phyloP scores from a whole-genome alignment of 2,329 filamentous ascomycete genomes.

The Cladosporium cucumerinum region DNA sequence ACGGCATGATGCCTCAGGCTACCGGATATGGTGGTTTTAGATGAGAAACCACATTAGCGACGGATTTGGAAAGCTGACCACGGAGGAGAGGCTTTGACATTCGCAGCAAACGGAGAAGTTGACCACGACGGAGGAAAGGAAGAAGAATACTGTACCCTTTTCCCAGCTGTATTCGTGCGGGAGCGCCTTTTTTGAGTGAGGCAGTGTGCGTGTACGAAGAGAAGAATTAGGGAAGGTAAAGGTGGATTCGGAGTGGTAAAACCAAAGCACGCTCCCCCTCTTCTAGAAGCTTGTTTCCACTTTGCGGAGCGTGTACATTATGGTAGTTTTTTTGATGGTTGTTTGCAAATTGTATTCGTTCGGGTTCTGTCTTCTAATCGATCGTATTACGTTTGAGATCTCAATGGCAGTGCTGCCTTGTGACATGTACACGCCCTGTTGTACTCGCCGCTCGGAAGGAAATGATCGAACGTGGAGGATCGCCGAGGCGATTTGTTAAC shows the following conservation, averaged over 20 bases:
- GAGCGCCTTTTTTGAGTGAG: not conserved
- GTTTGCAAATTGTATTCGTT: not conserved
- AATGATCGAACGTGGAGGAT: not conserved
- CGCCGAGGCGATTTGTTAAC: not conserved
- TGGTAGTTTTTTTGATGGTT: not conserved
- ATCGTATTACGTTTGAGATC: not conserved
- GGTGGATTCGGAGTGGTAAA: not conserved
- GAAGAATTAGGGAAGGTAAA: not conserved
- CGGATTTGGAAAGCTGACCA: not conserved
- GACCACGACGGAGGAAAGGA: not conserved
- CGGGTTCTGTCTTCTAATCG: not conserved
- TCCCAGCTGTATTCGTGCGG: not conserved
- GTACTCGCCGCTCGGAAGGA: not conserved
- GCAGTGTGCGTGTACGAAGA: not conserved
- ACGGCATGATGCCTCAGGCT: constrained; percentile 84
- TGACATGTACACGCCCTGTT: not conserved
- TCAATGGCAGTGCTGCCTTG: not conserved
- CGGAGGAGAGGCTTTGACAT: not conserved
- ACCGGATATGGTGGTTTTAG: constrained; percentile 49
- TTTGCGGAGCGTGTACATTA: constrained; percentile 9
- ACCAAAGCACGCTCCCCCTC: not conserved
- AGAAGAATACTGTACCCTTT: not conserved
- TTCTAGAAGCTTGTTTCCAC: not conserved
- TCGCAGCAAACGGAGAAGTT: not conserved
- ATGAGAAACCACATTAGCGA: constrained; percentile 15